Evolutionary conservation across 306 rosid species (phyloP).

Genomic region (Vigna angularis): DNA sequence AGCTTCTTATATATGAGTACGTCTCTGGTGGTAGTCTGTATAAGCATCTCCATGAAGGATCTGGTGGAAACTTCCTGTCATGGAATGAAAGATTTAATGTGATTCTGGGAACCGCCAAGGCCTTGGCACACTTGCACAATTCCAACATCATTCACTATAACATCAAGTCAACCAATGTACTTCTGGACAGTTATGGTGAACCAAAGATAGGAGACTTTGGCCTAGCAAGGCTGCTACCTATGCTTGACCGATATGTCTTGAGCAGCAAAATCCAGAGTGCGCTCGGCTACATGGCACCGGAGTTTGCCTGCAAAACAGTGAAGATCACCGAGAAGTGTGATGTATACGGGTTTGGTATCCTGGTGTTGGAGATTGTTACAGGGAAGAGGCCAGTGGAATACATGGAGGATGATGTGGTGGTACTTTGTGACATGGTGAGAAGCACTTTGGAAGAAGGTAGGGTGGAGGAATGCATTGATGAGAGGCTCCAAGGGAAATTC

Average conservation of each 20-base stretch:
- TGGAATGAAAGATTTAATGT: slow-evolving; percentile 94
- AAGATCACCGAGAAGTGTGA: slow-evolving; percentile 97
- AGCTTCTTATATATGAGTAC: slow-evolving; percentile 88
- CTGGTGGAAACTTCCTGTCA: slow-evolving; percentile 79
- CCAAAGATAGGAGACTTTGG: slow-evolving; percentile 94
- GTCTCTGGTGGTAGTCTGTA: slow-evolving; percentile 88
- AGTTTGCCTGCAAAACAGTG: slow-evolving; percentile 93
- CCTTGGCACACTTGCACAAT: slow-evolving; percentile 91
- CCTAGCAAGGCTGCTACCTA: slow-evolving; percentile 89
- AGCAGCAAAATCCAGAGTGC: slow-evolving; percentile 99
- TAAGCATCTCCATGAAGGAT: slow-evolving; percentile 93
- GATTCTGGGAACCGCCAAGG: slow-evolving; percentile 90
- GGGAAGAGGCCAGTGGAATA: slow-evolving; percentile 98
- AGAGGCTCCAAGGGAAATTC: slow-evolving; percentile 80
- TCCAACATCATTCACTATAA: slow-evolving; percentile 89
- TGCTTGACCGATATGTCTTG: slow-evolving; percentile 93
- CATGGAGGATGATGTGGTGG: slow-evolving; percentile 99
- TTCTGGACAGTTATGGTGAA: slow-evolving; percentile 80
- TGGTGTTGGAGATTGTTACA: slow-evolving; percentile 86
- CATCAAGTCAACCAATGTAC: slow-evolving; percentile 91
- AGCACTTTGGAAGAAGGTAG: slow-evolving; percentile 92
- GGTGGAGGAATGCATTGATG: slow-evolving; percentile 92
- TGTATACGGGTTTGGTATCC: slow-evolving; percentile 88
- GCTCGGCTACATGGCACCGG: slow-evolving; percentile 98
- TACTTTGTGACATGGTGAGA: slow-evolving; percentile 97